Base-by-base conservation (phyloP, 1,284 basidiomycete species). In the Flammula alnicola region DNA sequence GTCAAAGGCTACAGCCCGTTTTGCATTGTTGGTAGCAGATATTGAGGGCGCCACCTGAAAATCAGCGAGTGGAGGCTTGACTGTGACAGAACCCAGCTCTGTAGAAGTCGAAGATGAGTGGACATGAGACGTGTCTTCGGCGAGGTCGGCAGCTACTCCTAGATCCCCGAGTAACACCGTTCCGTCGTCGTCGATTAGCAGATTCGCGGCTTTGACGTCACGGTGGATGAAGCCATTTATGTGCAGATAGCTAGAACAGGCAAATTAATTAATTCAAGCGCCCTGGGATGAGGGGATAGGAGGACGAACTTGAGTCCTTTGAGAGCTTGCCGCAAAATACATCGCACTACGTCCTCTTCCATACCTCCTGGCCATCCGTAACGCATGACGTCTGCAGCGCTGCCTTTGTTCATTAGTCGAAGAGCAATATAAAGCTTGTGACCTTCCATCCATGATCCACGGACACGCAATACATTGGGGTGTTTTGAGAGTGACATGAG, bases 401-500 rank as follows among this genome's bases (percentile, higher is more conserved):
- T 92, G 23, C 91, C 91, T 52, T 85, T 87, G 60, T 85, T 91
- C 93, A 95, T 95, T 51, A 95, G 81, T 31, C 93, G 87, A 47
- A 93, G 77, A 3, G 93, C 92, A 53, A 95, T 95, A 65, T 85
- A 83, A 4, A 95, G 78, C 63, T 90, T 91, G 66, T 88, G 83
- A 30, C 88, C 92, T 5, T 84, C 77, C 61, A 91, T 83, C 93
- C 93, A 95, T 32, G 86, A 88, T 9, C 93, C 93, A 57, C 93
- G 84, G 2, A 95, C 93, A 49, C 92, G 84, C 14, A 95, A 77
- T 5, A 95, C 91, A 59, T 95, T 94, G 20, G 93, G 92, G 57
- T 95, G 93, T 64, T 95, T 95, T n/a, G 86, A 91, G 2, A 95
- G 77, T 2, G 91, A 93, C 93, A 95, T 95, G 38, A 95, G 78